Evolutionary conservation across 2,329 filamentous ascomycete species (phyloP).

Genomic region (Tolypocladium pustulatum): DNA sequence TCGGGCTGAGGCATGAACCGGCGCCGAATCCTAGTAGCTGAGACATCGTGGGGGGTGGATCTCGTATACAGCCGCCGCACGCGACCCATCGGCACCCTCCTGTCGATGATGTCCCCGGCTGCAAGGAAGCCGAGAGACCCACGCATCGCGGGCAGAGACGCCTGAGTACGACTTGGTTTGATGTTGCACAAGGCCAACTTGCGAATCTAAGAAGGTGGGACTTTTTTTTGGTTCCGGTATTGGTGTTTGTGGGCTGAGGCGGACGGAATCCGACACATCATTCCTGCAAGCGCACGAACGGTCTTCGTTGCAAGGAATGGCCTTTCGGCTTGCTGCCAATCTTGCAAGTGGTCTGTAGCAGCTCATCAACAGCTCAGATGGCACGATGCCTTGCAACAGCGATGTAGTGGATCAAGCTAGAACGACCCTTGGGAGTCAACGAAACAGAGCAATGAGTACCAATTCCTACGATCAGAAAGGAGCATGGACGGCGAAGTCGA

Average conservation of each 20-base stretch:
- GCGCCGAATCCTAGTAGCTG: background rate
- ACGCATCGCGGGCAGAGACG: background rate
- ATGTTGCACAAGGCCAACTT: background rate
- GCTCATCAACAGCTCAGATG: background rate
- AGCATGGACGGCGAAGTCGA: background rate
- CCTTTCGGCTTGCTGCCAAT: background rate
- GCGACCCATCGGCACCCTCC: background rate
- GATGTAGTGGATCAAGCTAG: background rate
- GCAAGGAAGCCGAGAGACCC: background rate
- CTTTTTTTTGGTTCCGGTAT: background rate
- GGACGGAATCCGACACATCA: background rate
- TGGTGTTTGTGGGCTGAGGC: background rate
- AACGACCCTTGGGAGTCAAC: background rate
- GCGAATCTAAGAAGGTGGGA: background rate
- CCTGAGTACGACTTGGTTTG: background rate
- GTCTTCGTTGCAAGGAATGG: background rate
- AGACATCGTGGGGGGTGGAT: background rate
- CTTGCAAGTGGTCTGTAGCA: background rate
- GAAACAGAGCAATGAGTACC: background rate
- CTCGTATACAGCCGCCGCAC: background rate
- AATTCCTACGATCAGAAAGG: background rate
- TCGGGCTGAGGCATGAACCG: background rate
- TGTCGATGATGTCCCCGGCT: background rate
- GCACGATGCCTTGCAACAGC: background rate
- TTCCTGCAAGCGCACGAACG: background rate